phyloP scores from a whole-genome alignment of 1,284 basidiomycete genomes.

The Dichomitus squalens region DNA sequence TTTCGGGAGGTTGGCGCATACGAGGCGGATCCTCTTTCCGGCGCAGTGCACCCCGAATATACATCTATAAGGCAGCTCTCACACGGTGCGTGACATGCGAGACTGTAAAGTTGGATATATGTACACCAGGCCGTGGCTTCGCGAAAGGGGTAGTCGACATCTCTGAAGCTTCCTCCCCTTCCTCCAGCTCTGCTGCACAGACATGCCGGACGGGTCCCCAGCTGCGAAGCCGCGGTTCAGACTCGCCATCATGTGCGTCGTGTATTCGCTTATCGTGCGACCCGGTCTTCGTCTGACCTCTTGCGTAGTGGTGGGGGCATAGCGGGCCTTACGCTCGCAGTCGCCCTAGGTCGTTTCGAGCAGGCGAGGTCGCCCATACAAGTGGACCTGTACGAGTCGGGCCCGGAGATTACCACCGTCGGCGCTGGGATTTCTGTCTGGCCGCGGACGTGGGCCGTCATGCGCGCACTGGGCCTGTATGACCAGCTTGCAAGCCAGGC shows the following conservation, averaged over 20 bases:
- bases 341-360: constrained; percentile 34
- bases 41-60: no score
- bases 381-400: constrained; percentile 40
- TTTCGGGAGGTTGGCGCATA: no score
- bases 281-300: not conserved
- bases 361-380: constrained; percentile 28
- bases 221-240: constrained; percentile 11
- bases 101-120: no score
- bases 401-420: constrained; percentile 36
- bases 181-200: not conserved
- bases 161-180: not conserved
- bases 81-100: no score
- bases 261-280: not conserved
- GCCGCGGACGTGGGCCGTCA: constrained; percentile 41
- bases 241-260: constrained; percentile 15
- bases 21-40: no score
- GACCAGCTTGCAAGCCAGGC: constrained; percentile 32
- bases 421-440: constrained; percentile 42
- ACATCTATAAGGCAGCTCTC: no score
- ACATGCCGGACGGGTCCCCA: constrained; percentile 1
- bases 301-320: constrained; percentile 39
- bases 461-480: constrained; percentile 38
- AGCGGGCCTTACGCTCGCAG: constrained; percentile 40
- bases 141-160: no score
- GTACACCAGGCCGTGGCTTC: no score